Evolutionary conservation across 2,329 filamentous ascomycete species (phyloP).

Genomic region (Zasmidium citrigriseum): DNA sequence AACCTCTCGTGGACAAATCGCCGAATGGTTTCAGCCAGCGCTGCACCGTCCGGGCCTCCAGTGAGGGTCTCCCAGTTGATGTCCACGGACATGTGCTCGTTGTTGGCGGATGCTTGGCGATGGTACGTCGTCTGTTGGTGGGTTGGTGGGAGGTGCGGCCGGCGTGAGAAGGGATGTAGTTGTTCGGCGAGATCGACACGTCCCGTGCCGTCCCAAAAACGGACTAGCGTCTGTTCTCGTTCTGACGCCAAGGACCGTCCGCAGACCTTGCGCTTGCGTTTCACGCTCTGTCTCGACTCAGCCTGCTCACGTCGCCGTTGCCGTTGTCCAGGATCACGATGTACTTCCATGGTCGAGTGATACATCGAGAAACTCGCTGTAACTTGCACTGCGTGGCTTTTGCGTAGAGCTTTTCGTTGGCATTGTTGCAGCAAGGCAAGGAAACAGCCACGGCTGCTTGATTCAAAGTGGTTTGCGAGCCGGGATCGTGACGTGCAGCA

Average conservation of each 20-base stretch:
- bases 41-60: constrained; percentile 80
- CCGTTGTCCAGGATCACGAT: background rate
- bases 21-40: constrained; percentile 81
- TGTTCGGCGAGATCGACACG: background rate
- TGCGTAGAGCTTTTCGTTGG: background rate
- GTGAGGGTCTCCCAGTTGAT: constrained; percentile 95
- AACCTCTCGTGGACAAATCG: constrained; percentile 95
- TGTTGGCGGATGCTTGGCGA: background rate
- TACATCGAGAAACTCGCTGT: background rate
- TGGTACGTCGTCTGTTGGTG: constrained; percentile 4
- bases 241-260: no score
- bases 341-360: background rate
- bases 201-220: background rate
- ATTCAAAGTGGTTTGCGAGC: background rate
- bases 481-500: constrained; percentile 20
- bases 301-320: no score
- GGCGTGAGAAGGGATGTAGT: background rate
- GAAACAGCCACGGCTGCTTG: background rate
- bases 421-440: background rate
- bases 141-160: background rate
- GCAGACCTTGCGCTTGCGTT: no score
- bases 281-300: no score
- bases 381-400: no score
- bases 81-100: constrained; percentile 81
- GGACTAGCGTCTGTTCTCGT: background rate